These are phyloP conservation scores for Gossypium gossypioides DNA, from an alignment of 441 rosid species.

Conservation along the genomic window DNA sequence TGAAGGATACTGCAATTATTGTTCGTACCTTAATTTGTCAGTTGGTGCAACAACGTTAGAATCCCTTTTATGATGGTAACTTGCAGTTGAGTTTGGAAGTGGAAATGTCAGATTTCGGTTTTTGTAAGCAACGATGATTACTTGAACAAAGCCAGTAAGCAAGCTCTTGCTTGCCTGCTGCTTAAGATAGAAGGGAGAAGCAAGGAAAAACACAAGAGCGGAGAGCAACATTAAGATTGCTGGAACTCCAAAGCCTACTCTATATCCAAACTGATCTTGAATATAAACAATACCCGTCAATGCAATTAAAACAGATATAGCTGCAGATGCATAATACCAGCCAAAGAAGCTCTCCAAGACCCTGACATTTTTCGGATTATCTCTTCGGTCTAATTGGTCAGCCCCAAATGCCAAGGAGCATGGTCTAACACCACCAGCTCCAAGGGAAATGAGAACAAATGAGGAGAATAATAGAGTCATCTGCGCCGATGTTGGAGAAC, in stretches of 20 bases:
- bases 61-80: slow-evolving; percentile 40
- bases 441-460: slow-evolving; percentile 60
- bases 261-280: slow-evolving; percentile 78
- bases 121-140: slow-evolving; percentile 47
- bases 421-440: slow-evolving; percentile 92
- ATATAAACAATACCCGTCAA: slow-evolving; percentile 70
- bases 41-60: slow-evolving; percentile 39
- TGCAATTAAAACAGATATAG: slow-evolving; percentile 50
- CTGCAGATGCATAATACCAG: slow-evolving; percentile 79
- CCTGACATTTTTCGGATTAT: slow-evolving; percentile 57
- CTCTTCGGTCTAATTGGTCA: slow-evolving; percentile 59
- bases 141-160: slow-evolving; percentile 66
- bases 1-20: no score
- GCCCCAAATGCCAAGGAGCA: slow-evolving; percentile 90
- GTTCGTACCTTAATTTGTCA: slow-evolving; percentile 43
- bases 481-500: slow-evolving; percentile 42
- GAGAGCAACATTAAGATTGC: slow-evolving; percentile 46
- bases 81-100: slow-evolving; percentile 21
- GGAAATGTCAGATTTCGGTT: slow-evolving; percentile 54
- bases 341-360: slow-evolving; percentile 72
- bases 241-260: slow-evolving; percentile 73
- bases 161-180: slow-evolving; percentile 46
- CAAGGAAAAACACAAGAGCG: not conserved
- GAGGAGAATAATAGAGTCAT: slow-evolving; percentile 42
- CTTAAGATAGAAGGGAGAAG: slow-evolving; percentile 44